These are phyloP conservation scores for Boletus subcaerulescens DNA, from an alignment of 768 basidiomycete species.

Conservation along the genomic window DNA sequence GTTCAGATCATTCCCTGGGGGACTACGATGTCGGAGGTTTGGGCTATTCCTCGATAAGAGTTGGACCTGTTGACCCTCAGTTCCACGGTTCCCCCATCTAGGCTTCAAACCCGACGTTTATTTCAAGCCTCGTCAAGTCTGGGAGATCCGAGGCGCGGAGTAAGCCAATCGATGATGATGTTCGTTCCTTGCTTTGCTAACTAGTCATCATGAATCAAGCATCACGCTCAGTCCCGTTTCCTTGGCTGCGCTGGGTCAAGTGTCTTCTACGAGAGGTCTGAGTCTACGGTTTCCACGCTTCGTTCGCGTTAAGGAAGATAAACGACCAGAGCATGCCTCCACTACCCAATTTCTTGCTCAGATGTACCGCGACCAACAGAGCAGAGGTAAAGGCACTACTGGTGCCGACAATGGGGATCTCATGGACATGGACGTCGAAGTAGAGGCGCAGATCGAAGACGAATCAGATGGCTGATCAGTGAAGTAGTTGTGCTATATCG, in stretches of 20 bases:
- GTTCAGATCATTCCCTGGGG: slow-evolving; percentile 52
- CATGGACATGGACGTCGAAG: slow-evolving; percentile 47
- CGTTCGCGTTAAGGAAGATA: slow-evolving; percentile 71
- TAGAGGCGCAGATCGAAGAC: slow-evolving; percentile 29
- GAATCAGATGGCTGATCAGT: slow-evolving; percentile 24
- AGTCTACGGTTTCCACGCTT: slow-evolving; percentile 90
- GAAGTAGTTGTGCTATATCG: not conserved
- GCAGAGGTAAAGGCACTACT: slow-evolving; percentile 27
- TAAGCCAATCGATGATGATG: slow-evolving; percentile 25
- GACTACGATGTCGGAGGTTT: slow-evolving; percentile 64
- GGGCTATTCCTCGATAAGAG: slow-evolving; percentile 11
- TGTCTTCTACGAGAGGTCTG: slow-evolving; percentile 60
- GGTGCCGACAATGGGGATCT: slow-evolving; percentile 60
- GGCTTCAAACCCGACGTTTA: slow-evolving; percentile 65
- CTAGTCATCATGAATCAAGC: slow-evolving; percentile 36
- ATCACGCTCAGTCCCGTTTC: slow-evolving; percentile 87
- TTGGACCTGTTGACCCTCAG: not conserved
- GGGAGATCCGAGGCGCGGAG: slow-evolving; percentile 87
- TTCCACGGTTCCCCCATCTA: slow-evolving; percentile 20
- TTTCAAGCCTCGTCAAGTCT: slow-evolving; percentile 73
- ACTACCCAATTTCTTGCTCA: slow-evolving; percentile 65
- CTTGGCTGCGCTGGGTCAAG: slow-evolving; percentile 65
- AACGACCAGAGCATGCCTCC: slow-evolving; percentile 67
- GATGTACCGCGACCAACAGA: slow-evolving; percentile 66
- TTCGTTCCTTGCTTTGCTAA: slow-evolving; percentile 6